Base-by-base conservation (phyloP, 306 rosid genomes). In the Hippophae rhamnoides region DNA sequence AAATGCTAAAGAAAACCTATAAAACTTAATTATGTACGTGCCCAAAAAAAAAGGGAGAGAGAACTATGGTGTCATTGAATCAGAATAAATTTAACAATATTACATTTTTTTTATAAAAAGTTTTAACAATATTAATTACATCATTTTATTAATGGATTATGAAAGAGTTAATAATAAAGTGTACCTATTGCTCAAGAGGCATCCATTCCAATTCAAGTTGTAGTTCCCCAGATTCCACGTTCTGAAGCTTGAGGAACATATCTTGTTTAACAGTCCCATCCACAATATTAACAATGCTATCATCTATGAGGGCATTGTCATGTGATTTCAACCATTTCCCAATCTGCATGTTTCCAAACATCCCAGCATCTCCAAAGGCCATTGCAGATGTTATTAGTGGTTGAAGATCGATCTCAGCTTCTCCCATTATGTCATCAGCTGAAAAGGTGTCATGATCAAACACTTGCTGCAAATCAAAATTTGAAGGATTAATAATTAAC, bases 361-460 rank as follows among this genome's bases (percentile, higher is more conserved):
- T 75, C 69, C 89, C 95, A 10, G 99, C 95, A 43, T 93, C 86
- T 75, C 99, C 95, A 57, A 86, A 93, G 9, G 97, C 95, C 75
- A 82, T 78, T 25, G 99, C 99, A 13, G 99, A 93, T 40, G 99
- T 75, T 81, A 93, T 82, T 79, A 93, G 52, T 13, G 99, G 86
- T 68, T 93, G 99, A 70, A 93, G 95, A 80, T 93, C 99, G 13
- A 93, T 68, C 66, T 88, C 95, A 7, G 97, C 99, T 58, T 93
- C 99, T 65, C 99, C 99, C 99, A 93, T 93, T 63, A 93, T 88
- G 71, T 93, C 99, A 57, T 93, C 99, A 3, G 99, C 81, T 9
- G 99, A 88, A 77, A 93, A 93, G 7, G 85, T 82, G 76, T 93
- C 99, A 3, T 88, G 58, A 73, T 93, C 99, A 67, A 52, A 93